These are phyloP conservation scores for Adansonia madagascariensis DNA, from an alignment of 441 rosid genomes.

Conservation along the genomic window DNA sequence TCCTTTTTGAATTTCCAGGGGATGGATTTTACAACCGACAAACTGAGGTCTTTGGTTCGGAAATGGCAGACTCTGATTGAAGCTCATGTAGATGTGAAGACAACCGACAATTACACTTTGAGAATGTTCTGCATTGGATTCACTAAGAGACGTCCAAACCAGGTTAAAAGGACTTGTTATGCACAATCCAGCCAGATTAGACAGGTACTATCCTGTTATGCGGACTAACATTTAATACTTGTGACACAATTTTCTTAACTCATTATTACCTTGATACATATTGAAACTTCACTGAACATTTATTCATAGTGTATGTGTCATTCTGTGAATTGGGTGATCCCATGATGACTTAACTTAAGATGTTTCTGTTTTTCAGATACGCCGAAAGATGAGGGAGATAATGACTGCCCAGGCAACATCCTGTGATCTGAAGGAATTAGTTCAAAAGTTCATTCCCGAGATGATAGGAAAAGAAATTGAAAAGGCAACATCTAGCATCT, in stretches of 20 bases:
- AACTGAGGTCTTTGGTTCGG: conserved; percentile 84
- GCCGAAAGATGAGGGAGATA: conserved; percentile 73
- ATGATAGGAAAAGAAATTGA: conserved; percentile 75
- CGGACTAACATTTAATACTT: not conserved
- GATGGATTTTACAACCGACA: conserved; percentile 80
- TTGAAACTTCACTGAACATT: not conserved
- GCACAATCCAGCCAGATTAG: conserved; percentile 88
- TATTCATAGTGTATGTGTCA: not conserved
- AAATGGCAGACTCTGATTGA: conserved; percentile 92
- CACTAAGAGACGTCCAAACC: conserved; percentile 87
- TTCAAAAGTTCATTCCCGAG: conserved; percentile 70
- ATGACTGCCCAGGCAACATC: conserved; percentile 67
- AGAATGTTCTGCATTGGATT: conserved; percentile 89
- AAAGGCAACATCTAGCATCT: conserved; percentile 68
- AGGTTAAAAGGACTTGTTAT: conserved; percentile 87
- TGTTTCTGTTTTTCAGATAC: conserved; percentile 45
- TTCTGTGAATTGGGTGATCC: not conserved
- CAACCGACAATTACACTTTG: conserved; percentile 74
- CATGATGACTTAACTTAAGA: not conserved
- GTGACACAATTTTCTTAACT: not conserved
- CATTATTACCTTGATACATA: not conserved
- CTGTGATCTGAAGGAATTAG: conserved; percentile 70
- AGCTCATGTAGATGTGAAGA: conserved; percentile 89
- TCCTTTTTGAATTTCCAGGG: conserved; percentile 40
- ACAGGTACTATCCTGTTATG: conserved; percentile 47